A percentile compares a stretch with the other conserved stretches of the same genome.
phyloP scores from a whole-genome alignment of 139 green algal genomes.

The Tetradesmus lagerheimii region DNA sequence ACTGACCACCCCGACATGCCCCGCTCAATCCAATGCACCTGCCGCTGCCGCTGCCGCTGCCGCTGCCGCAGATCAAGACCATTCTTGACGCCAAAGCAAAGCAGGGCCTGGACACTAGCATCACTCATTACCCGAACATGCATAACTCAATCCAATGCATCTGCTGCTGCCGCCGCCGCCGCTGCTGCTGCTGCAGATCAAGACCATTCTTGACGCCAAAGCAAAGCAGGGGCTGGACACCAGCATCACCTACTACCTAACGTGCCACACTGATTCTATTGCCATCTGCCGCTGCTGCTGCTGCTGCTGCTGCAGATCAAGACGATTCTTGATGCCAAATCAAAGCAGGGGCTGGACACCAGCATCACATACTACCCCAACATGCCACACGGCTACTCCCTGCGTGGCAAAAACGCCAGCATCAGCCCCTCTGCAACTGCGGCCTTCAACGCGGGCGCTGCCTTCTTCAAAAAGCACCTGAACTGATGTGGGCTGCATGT shows the following conservation, averaged over 20 bases:
- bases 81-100: not conserved
- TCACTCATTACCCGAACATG: not conserved
- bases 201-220: not conserved
- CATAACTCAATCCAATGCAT: not conserved
- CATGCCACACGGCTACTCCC: slow-evolving; percentile 9
- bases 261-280: not conserved
- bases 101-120: slow-evolving; percentile 2
- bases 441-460: not conserved
- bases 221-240: not conserved
- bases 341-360: not conserved
- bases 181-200: not conserved
- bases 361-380: slow-evolving; percentile 12
- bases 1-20: no score
- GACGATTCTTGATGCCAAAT: not conserved
- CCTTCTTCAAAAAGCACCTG: slow-evolving; percentile 37
- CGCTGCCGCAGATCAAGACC: not conserved
- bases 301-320: slow-evolving; percentile 23
- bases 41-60: not conserved
- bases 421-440: not conserved
- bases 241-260: not conserved
- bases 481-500: not conserved
- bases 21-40: no score
- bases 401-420: not conserved
- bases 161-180: not conserved
- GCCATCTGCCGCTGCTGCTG: no score